phyloP scores from a whole-genome alignment of 441 rosid species.

The Gossypium trilobum region DNA sequence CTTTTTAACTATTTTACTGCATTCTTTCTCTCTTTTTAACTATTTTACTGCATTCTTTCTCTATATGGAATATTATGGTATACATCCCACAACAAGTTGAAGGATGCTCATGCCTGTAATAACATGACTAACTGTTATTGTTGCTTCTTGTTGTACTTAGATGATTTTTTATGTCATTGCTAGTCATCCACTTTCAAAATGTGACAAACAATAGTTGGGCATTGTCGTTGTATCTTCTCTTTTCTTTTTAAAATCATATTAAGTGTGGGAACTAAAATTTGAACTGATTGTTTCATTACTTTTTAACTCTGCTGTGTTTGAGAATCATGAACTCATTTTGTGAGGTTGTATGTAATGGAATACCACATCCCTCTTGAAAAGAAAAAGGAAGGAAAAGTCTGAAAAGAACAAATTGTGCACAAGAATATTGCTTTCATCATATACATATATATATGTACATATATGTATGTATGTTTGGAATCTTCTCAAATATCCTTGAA shows the following conservation, averaged over 20 bases:
- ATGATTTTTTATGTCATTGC: background rate
- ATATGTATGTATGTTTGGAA: background rate
- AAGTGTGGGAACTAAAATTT: background rate
- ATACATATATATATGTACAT: background rate
- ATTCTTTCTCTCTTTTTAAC: slow-evolving; percentile 6
- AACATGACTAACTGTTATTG: background rate
- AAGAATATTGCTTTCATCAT: background rate
- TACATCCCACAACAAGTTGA: background rate
- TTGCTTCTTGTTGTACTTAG: slow-evolving; percentile 1
- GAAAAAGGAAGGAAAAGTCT: background rate
- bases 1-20: background rate
- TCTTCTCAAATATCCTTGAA: background rate
- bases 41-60: slow-evolving; percentile 6
- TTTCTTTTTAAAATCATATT: background rate
- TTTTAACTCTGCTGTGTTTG: background rate
- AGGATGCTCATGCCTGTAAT: background rate
- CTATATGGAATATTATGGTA: slow-evolving; percentile 4
- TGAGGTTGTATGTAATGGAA: background rate
- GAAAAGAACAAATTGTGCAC: background rate
- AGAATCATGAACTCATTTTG: slow-evolving; percentile 4
- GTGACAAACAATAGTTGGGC: background rate
- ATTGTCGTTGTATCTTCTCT: background rate
- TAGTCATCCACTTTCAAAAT: background rate
- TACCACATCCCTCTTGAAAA: background rate
- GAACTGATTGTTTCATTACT: background rate